These are phyloP conservation scores for Aspergillus conjunctus DNA, from an alignment of 495 filamentous ascomycete species.

Conservation along the genomic window DNA sequence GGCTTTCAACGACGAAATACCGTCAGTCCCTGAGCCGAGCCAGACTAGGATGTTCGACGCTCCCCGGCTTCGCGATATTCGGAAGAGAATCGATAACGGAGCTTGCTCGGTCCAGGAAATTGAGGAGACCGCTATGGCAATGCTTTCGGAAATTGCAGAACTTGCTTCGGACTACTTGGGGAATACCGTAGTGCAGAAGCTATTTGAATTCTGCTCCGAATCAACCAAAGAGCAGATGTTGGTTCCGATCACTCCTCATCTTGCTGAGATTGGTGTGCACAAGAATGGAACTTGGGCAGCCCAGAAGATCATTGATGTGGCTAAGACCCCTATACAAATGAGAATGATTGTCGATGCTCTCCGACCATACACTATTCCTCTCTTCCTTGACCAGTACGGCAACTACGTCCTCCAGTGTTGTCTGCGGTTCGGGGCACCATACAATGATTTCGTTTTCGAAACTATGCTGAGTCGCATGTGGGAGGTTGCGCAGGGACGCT, in stretches of 20 bases:
- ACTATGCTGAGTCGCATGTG: slow-evolving; percentile 94
- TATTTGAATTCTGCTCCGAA: slow-evolving; percentile 96
- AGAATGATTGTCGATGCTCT: slow-evolving; percentile 79
- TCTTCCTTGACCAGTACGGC: slow-evolving; percentile 96
- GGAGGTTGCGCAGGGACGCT: slow-evolving; percentile 91
- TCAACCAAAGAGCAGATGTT: slow-evolving; percentile 90
- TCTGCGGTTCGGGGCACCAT: slow-evolving; percentile 82
- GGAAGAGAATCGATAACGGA: slow-evolving; percentile 96
- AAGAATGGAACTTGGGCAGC: slow-evolving; percentile 99
- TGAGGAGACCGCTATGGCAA: slow-evolving; percentile 84
- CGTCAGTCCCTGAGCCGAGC: slow-evolving; percentile 83
- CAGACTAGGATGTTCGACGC: slow-evolving; percentile 93
- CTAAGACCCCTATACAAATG: slow-evolving; percentile 83
- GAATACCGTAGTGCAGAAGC: slow-evolving; percentile 98
- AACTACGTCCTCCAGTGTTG: slow-evolving; percentile 98
- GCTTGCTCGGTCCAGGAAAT: slow-evolving; percentile 83
- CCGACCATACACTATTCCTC: slow-evolving; percentile 78
- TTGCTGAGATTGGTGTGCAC: slow-evolving; percentile 95
- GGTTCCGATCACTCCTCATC: slow-evolving; percentile 79
- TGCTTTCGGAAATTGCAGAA: slow-evolving; percentile 96
- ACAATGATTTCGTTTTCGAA: slow-evolving; percentile 97
- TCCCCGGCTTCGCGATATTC: slow-evolving; percentile 91
- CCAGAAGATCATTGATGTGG: slow-evolving; percentile 98
- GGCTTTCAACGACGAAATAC: slow-evolving; percentile 78
- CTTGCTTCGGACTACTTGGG: slow-evolving; percentile 93